A percentile compares a stretch with the other conserved stretches of the same genome.
Conservation (phyloP, 805 yeast species). For the Myxozyma nipponensis region DNA sequence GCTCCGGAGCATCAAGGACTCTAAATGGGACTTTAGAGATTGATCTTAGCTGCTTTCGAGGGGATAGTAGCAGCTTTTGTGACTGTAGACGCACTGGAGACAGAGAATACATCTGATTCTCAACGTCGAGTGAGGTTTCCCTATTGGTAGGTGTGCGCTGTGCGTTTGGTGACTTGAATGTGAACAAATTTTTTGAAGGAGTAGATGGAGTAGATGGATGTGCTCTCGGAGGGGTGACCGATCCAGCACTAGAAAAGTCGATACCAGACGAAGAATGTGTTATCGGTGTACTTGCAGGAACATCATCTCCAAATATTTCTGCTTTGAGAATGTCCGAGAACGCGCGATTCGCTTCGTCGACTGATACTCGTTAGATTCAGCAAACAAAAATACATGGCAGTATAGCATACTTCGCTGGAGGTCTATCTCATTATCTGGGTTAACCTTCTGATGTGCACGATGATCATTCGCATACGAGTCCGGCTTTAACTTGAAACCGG, state of each 20-base stretch:
- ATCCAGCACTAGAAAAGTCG: conserved; percentile 4
- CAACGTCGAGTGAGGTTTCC: conserved; percentile 43
- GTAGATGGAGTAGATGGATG: conserved; percentile 35
- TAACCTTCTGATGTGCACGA: conserved; percentile 16
- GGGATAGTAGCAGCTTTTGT: conserved; percentile 72
- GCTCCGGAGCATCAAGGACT: conserved; percentile 92
- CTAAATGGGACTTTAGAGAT: conserved; percentile 86
- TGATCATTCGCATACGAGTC: conserved; percentile 39
- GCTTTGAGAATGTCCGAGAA: conserved; percentile 82
- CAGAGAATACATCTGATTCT: conserved; percentile 70
- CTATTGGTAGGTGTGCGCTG: conserved; percentile 45
- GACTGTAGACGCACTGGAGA: conserved; percentile 89
- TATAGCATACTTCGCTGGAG: conserved; percentile 42
- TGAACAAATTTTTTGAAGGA: conserved; percentile 57
- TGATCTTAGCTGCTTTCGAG: conserved; percentile 71
- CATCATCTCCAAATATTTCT: conserved; percentile 85
- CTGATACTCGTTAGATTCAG: conserved; percentile 31
- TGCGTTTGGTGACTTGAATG: conserved; percentile 63
- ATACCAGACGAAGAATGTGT: conserved; percentile 29
- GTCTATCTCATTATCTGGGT: conserved; percentile 53
- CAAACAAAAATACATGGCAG: neutral
- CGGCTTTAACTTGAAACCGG: conserved; percentile 64
- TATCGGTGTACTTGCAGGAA: conserved; percentile 45
- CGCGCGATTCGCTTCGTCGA: conserved; percentile 80
- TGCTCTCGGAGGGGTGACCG: conserved; percentile 22